Conservation (phyloP, 768 basidiomycete genomes). For the Leccinellum luteum region DNA sequence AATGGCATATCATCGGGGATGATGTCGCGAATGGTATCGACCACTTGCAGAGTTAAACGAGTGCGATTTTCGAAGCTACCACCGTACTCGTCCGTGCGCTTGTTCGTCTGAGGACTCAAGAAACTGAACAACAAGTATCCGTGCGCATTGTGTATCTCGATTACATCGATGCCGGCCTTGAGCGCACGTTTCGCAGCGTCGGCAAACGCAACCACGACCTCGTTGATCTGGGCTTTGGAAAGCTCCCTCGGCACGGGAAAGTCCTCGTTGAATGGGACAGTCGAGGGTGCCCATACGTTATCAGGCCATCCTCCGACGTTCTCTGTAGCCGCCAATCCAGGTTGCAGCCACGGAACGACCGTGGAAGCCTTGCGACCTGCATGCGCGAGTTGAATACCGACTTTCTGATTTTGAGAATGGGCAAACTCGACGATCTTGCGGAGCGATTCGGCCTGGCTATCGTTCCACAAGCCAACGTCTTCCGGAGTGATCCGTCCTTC, state of each 20-base stretch:
- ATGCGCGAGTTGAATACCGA: conserved; percentile 75
- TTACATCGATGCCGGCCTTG: conserved; percentile 56
- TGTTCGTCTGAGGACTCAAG: conserved; percentile 57
- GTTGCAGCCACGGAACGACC: conserved; percentile 56
- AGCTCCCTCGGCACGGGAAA: conserved; percentile 57
- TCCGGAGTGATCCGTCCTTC: conserved; percentile 67
- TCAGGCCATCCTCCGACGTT: conserved; percentile 51
- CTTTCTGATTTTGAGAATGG: conserved; percentile 66
- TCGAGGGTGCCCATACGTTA: conserved; percentile 56
- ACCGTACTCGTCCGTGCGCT: conserved; percentile 66
- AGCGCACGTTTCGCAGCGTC: conserved; percentile 51
- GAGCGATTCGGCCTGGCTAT: conserved; percentile 47
- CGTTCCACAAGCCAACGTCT: conserved; percentile 63
- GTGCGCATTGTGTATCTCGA: conserved; percentile 64
- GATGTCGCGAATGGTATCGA: conserved; percentile 57
- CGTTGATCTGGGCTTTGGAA: conserved; percentile 53
- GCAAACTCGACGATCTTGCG: conserved; percentile 63
- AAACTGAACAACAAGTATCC: conserved; percentile 60
- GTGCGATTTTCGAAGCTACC: conserved; percentile 70
- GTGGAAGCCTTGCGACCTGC: conserved; percentile 75
- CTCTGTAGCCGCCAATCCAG: conserved; percentile 33
- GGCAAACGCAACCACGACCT: conserved; percentile 53
- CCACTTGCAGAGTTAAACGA: conserved; percentile 59
- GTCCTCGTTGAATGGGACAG: conserved; percentile 40
- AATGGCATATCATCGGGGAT: conserved; percentile 65